These are phyloP conservation scores for Pelagophyceae sp. DNA, from an alignment of 352 stramenopile genomes.

Conservation along the genomic window DNA sequence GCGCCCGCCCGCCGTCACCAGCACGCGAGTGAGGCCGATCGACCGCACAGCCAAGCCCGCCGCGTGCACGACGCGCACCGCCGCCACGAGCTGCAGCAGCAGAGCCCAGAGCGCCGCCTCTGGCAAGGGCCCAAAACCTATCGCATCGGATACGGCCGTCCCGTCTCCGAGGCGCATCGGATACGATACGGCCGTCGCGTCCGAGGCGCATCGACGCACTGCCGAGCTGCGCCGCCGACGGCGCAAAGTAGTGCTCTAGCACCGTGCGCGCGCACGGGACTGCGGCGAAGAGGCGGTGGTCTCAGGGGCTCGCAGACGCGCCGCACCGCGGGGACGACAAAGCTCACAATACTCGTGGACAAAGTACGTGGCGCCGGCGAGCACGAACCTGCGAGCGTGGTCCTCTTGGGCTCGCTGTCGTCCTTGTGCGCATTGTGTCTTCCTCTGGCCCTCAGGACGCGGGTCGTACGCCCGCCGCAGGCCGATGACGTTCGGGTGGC, in stretches of 20 bases:
- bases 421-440: too few species aligned
- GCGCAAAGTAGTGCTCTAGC: slow-evolving; percentile 17
- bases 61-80: slow-evolving; percentile 28
- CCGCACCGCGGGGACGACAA: too few species aligned
- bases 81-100: slow-evolving; percentile 22
- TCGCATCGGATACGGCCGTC: too few species aligned
- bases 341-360: slow-evolving; percentile 40
- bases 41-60: slow-evolving; percentile 32
- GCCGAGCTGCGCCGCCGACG: not conserved
- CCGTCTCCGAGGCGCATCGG: too few species aligned
- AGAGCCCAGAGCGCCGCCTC: slow-evolving; percentile 34
- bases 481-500: slow-evolving; percentile 36
- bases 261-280: slow-evolving; percentile 29
- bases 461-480: slow-evolving; percentile 33
- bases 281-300: too few species aligned
- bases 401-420: too few species aligned
- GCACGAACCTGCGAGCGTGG: too few species aligned
- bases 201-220: too few species aligned
- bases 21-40: slow-evolving; percentile 27
- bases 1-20: slow-evolving; percentile 38
- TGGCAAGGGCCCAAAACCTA: slow-evolving; percentile 2
- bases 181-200: too few species aligned
- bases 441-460: too few species aligned
- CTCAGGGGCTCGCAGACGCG: too few species aligned
- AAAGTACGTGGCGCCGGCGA: slow-evolving; percentile 36